A percentile compares a stretch with the other conserved stretches of the same genome.
These are phyloP conservation scores for Oryza brachyantha DNA, from an alignment of 176 grass and related monocot species.

Conservation along the genomic window DNA sequence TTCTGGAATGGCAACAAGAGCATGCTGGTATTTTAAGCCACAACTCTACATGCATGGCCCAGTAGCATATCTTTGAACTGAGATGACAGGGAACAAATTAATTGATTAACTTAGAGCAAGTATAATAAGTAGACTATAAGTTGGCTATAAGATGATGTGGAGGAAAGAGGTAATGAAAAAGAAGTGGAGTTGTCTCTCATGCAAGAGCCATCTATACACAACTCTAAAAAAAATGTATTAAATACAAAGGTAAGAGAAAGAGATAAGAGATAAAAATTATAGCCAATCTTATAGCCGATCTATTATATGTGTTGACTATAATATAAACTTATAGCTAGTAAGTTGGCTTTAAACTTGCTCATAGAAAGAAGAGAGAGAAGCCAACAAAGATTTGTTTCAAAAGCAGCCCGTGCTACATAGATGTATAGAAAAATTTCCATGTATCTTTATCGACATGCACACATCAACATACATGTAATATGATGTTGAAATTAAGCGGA, in stretches of 20 bases:
- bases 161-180: no score
- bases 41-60: neutral
- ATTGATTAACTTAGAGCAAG: neutral
- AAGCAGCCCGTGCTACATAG: neutral
- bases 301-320: no score
- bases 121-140: no score
- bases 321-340: no score
- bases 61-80: neutral
- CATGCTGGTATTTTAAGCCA: neutral
- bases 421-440: neutral
- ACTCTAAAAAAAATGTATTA: no score
- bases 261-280: no score
- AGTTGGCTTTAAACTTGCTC: no score
- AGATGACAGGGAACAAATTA: neutral
- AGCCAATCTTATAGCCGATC: no score
- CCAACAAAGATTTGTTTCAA: neutral
- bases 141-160: no score
- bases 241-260: no score
- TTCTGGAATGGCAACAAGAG: neutral
- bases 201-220: no score
- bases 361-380: neutral
- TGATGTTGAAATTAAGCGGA: neutral
- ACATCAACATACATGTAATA: neutral
- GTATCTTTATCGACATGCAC: conserved; percentile 10
- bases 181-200: no score